These are phyloP conservation scores for Hypericum androsaemum DNA, from an alignment of 345 rosid genomes.

Conservation along the genomic window DNA sequence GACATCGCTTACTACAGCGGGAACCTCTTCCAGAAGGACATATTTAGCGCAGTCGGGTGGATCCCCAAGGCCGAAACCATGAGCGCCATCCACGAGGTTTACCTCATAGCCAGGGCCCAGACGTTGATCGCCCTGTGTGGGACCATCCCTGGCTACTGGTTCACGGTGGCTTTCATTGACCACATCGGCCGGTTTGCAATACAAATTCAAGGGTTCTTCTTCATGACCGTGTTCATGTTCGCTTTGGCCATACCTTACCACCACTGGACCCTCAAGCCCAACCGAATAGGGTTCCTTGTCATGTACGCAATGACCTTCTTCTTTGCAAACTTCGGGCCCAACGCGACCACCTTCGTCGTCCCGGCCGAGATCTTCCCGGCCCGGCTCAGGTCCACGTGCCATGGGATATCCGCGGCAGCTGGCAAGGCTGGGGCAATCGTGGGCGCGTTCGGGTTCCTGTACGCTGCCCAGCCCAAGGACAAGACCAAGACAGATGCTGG, in stretches of 20 bases:
- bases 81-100: conserved; percentile 3
- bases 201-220: conserved; percentile 1
- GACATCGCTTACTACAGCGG: conserved; percentile 5
- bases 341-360: conserved; percentile 4
- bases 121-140: conserved; percentile 1
- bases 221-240: conserved; percentile 6
- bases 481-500: conserved; percentile 2
- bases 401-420: conserved; percentile 2
- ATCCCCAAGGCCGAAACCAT: background rate
- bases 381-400: conserved; percentile 3
- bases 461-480: conserved; percentile 2
- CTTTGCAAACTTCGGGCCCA: conserved; percentile 3
- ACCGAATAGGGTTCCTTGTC: conserved; percentile 1
- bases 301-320: conserved; percentile 1
- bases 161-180: conserved; percentile 4
- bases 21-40: conserved; percentile 3
- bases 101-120: background rate
- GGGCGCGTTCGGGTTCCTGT: conserved; percentile 6
- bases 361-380: conserved; percentile 5
- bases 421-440: conserved; percentile 5
- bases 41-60: conserved; percentile 2
- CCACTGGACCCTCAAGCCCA: conserved; percentile 1
- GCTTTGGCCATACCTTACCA: conserved; percentile 1
- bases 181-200: conserved; percentile 5
- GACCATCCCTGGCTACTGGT: conserved; percentile 3